These are phyloP conservation scores for Penicillium verhagenii DNA, from an alignment of 495 filamentous ascomycete genomes.

Conservation along the genomic window DNA sequence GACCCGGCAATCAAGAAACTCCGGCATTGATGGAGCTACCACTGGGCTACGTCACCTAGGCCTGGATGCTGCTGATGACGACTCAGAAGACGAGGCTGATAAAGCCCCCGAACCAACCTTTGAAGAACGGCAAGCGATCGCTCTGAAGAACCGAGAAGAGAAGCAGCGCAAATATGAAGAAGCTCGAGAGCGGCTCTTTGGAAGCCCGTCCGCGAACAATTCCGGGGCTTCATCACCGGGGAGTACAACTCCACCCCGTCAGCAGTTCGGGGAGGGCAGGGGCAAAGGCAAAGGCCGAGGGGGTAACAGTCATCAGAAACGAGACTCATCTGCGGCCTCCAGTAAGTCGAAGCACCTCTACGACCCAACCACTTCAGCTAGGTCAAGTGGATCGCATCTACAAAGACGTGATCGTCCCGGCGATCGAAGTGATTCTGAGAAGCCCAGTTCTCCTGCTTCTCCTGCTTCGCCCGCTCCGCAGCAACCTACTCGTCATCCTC, in stretches of 20 bases:
- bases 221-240: conserved; percentile 58
- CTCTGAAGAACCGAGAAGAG: conserved; percentile 76
- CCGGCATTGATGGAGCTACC: conserved; percentile 44
- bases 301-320: conserved; percentile 39
- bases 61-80: conserved; percentile 59
- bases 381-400: conserved; percentile 52
- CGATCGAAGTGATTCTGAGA: conserved; percentile 40
- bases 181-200: conserved; percentile 79
- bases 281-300: conserved; percentile 42
- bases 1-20: conserved; percentile 30
- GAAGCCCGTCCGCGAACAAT: conserved; percentile 48
- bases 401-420: conserved; percentile 49
- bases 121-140: conserved; percentile 70
- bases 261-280: conserved; percentile 34
- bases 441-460: conserved; percentile 25
- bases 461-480: conserved; percentile 32
- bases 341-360: conserved; percentile 57
- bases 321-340: conserved; percentile 47
- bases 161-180: conserved; percentile 88
- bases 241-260: conserved; percentile 61
- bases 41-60: conserved; percentile 58
- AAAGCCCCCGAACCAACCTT: conserved; percentile 57
- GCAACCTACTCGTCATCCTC: conserved; percentile 64
- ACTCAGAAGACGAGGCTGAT: conserved; percentile 62
- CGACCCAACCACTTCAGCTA: conserved; percentile 69